Conservation (phyloP, 495 filamentous ascomycete genomes). For the Penicillium pulvis region DNA sequence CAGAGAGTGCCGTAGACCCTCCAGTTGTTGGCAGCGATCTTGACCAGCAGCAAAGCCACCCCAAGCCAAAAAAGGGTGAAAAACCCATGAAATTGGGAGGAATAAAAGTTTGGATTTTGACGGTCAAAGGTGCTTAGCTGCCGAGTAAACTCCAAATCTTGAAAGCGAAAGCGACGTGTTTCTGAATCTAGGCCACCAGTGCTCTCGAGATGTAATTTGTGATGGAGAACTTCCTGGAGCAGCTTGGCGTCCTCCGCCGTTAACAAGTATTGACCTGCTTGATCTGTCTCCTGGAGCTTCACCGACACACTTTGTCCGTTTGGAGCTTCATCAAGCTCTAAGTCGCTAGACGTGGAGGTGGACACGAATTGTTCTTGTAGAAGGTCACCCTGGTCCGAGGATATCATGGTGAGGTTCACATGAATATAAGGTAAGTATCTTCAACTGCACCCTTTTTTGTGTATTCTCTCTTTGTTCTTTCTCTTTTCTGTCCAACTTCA, state of each 20-base stretch:
- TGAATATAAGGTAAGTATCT: not conserved
- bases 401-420: slow-evolving; percentile 1
- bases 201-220: slow-evolving; percentile 41
- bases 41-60: slow-evolving; percentile 61
- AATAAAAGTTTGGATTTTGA: slow-evolving; percentile 56
- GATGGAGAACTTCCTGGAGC: slow-evolving; percentile 32
- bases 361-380: slow-evolving; percentile 8
- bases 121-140: slow-evolving; percentile 72
- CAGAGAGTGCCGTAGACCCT: slow-evolving; percentile 60
- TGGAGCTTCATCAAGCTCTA: not conserved
- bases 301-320: slow-evolving; percentile 41
- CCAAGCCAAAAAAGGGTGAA: slow-evolving; percentile 76
- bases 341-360: slow-evolving; percentile 3
- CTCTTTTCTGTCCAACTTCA: not conserved
- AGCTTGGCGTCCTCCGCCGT: slow-evolving; percentile 59
- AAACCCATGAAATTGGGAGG: slow-evolving; percentile 71
- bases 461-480: not conserved
- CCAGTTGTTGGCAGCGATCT: slow-evolving; percentile 67
- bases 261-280: slow-evolving; percentile 52
- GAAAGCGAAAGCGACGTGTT: slow-evolving; percentile 53
- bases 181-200: slow-evolving; percentile 29
- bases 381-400: not conserved
- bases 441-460: no score
- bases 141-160: slow-evolving; percentile 67
- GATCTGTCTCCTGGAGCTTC: slow-evolving; percentile 45